Evolutionary conservation across 371 early-diverging fungal species (phyloP).

Genomic region (Cokeromyces recurvatus): DNA sequence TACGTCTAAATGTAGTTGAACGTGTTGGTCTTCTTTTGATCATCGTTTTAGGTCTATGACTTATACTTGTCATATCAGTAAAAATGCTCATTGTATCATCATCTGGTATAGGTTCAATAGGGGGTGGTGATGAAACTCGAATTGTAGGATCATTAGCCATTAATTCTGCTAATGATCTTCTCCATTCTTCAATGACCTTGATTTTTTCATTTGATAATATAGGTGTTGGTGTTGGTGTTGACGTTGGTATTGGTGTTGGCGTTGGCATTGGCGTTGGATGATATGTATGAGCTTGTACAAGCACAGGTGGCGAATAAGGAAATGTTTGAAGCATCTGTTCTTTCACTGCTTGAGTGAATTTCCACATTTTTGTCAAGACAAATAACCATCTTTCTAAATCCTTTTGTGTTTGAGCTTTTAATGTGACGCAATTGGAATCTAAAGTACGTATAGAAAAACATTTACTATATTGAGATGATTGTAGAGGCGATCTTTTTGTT

Average conservation of each 20-base stretch:
- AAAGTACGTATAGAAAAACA: constrained; percentile 43
- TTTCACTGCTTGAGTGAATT: constrained; percentile 30
- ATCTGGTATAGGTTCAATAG: constrained; percentile 44
- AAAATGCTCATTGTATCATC: constrained; percentile 33
- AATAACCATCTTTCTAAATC: constrained; percentile 51
- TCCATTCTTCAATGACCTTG: constrained; percentile 43
- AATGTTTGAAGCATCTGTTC: background rate
- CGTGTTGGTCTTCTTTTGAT: constrained; percentile 14
- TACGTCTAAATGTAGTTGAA: background rate
- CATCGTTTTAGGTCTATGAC: constrained; percentile 17
- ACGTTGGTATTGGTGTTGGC: background rate
- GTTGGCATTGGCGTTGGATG: background rate
- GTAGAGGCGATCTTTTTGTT: constrained; percentile 11
- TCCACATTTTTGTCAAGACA: constrained; percentile 49
- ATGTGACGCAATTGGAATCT: constrained; percentile 24
- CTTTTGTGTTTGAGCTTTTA: constrained; percentile 45
- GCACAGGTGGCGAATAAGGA: constrained; percentile 1
- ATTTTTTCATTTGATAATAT: constrained; percentile 32
- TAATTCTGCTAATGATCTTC: constrained; percentile 38
- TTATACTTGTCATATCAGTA: constrained; percentile 43
- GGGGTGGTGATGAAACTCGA: constrained; percentile 25
- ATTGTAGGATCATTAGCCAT: constrained; percentile 27
- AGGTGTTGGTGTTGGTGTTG: background rate
- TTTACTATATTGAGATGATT: background rate
- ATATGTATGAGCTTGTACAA: constrained; percentile 8